These are phyloP conservation scores for Cubamyces sp. DNA, from an alignment of 768 basidiomycete species.

Conservation along the genomic window DNA sequence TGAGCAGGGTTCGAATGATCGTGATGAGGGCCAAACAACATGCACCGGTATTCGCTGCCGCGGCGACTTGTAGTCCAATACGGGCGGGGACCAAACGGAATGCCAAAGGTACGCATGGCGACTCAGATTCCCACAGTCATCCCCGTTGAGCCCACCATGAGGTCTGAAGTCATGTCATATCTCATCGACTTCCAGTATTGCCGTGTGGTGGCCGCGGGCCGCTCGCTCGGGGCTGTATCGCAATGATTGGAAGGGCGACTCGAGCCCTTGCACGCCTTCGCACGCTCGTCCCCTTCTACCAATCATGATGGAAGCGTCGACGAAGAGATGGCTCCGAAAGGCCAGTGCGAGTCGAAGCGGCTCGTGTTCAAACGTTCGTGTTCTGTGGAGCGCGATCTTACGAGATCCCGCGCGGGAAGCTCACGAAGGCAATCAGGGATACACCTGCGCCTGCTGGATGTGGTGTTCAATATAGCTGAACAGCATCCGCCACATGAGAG, in stretches of 20 bases:
- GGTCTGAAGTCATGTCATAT: not conserved
- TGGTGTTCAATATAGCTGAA: not conserved
- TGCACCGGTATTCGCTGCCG: constrained; percentile 3
- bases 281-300: constrained; percentile 4
- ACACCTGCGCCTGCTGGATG: constrained; percentile 6
- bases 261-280: too few relatives aligned
- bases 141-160: too few relatives aligned
- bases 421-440: constrained; percentile 5
- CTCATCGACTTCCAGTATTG: not conserved
- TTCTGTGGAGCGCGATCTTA: constrained; percentile 14
- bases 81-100: constrained; percentile 4
- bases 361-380: not conserved
- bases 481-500: constrained; percentile 1
- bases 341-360: not conserved
- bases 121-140: too few relatives aligned
- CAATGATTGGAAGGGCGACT: not conserved
- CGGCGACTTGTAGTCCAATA: not conserved
- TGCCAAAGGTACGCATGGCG: not conserved
- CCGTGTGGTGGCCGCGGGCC: not conserved
- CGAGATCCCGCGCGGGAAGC: constrained; percentile 18
- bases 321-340: not conserved
- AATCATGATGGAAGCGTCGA: constrained; percentile 10
- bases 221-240: not conserved
- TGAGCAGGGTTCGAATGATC: constrained; percentile 8
- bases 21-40: constrained; percentile 10